Evolutionary conservation across 148 eudicot genomes (phyloP), one percentile per base, ranked within the genome.

Genomic region (Rhododendron simsii): DNA sequence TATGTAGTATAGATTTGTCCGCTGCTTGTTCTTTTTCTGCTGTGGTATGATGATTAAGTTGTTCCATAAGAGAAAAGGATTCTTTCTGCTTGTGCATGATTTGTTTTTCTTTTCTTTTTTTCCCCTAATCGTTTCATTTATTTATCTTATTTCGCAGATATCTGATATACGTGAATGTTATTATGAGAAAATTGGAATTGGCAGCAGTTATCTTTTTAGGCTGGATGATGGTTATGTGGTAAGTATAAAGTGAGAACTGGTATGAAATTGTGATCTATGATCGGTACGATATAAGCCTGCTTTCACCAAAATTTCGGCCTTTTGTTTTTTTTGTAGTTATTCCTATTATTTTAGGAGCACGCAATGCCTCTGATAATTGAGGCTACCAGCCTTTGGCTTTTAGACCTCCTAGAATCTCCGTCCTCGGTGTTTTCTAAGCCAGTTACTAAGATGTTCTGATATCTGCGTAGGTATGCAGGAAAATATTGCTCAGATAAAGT

Each of bases 221-320:
- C 87, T 97, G 89, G 99, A 97, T 88, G 99, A 97, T 86, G 99
- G 98, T 84, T 94, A 97, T 90, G 99, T 97, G 95, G 99, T 97
- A 87, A 89, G 98, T 86, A 45, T 39, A 55, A 33, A 73, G 37
- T 77, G 61, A 59, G 48, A 80, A 5, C 30, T 15, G 30, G 20
- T 23, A 77, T 77, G 80, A 77, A 77, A 41, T 44, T 45, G 3
- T 47, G 18, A 48, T 59, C 33, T 37, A 28, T 23, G n/a, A 10
- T 26, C 9, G 12, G 44, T 69, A 11, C 12, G 6, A 20, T 83
- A 7, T 65, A 26, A 65, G 6, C 53, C 13, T 67, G 53, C 57
- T 83, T 83, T 41, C 15, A n/a, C 77, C 77, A 83, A 83, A 44
- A 18, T 50, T 71, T 30, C 5, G 7, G n/a, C 18, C 63, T 80